phyloP scores from a whole-genome alignment of 2,329 filamentous ascomycete species.

The Sclerotinia trifoliorum region DNA sequence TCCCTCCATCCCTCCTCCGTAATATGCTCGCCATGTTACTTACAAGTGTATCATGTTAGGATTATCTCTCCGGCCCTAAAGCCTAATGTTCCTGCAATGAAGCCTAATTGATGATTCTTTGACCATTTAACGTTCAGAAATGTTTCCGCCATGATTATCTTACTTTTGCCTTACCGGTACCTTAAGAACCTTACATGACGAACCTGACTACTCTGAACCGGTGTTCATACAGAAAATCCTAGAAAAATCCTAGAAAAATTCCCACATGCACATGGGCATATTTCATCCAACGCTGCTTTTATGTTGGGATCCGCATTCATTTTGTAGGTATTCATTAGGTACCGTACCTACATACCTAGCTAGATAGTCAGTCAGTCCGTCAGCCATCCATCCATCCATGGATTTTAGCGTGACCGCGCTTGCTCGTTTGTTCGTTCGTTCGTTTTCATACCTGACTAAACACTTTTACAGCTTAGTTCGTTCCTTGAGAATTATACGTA shows the following conservation, averaged over 20 bases:
- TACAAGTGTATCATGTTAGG: conserved; percentile 1
- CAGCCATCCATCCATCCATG: neutral
- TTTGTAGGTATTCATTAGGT: neutral
- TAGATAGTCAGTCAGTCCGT: too few species aligned
- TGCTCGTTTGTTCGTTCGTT: conserved; percentile 39
- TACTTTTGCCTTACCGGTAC: conserved; percentile 12
- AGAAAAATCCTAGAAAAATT: neutral
- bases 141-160: conserved; percentile 19
- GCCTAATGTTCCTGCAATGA: conserved; percentile 31
- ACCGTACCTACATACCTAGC: too few species aligned
- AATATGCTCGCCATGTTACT: neutral
- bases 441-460: conserved; percentile 25
- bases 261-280: neutral
- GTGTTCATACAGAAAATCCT: neutral
- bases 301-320: neutral
- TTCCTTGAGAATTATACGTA: conserved; percentile 21
- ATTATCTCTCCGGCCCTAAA: conserved; percentile 10
- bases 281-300: conserved; percentile 23
- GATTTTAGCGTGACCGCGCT: conserved; percentile 41
- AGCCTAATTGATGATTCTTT: conserved; percentile 26
- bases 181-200: neutral
- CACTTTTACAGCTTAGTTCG: conserved; percentile 22
- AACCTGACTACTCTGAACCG: neutral
- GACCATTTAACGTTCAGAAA: conserved; percentile 19
- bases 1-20: too few species aligned